These are phyloP conservation scores for Dispira parvispora DNA, from an alignment of 192 early-diverging fungal genomes.

Conservation along the genomic window DNA sequence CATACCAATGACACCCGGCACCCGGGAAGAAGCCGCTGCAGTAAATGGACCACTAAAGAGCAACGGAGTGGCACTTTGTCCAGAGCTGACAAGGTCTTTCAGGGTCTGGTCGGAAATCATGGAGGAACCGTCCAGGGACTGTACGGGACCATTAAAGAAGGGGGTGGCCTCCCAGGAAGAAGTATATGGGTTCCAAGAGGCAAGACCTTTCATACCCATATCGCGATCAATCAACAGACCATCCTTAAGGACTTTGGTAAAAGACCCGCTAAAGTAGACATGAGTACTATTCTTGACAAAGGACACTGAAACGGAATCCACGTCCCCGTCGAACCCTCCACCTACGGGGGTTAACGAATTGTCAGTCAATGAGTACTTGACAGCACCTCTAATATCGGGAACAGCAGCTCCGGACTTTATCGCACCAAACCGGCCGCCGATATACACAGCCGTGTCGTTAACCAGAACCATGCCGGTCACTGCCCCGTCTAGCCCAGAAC, in stretches of 20 bases:
- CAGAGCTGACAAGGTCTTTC: neutral
- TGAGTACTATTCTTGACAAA: neutral
- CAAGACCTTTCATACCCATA: neutral
- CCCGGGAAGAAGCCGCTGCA: conserved; percentile 20
- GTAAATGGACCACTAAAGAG: conserved; percentile 19
- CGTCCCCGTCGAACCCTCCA: conserved; percentile 15
- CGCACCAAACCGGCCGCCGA: conserved; percentile 19
- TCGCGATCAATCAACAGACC: neutral
- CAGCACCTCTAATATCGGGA: conserved; percentile 6
- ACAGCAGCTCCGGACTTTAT: neutral
- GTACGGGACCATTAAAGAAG: neutral
- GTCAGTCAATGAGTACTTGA: conserved; percentile 7
- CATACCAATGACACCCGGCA: conserved; percentile 7
- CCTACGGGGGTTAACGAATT: conserved; percentile 2
- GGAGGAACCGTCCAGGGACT: neutral
- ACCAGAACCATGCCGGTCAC: conserved; percentile 25
- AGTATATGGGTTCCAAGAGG: neutral
- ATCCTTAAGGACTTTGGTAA: conserved; percentile 9
- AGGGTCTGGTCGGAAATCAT: neutral
- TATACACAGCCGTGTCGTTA: conserved; percentile 12
- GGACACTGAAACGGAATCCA: neutral
- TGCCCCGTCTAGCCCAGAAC: conserved; percentile 27
- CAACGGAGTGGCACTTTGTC: neutral
- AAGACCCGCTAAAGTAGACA: conserved; percentile 14
- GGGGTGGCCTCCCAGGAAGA: neutral